Conservation (phyloP, 2,329 filamentous ascomycete species). For the Xylogone sp. region DNA sequence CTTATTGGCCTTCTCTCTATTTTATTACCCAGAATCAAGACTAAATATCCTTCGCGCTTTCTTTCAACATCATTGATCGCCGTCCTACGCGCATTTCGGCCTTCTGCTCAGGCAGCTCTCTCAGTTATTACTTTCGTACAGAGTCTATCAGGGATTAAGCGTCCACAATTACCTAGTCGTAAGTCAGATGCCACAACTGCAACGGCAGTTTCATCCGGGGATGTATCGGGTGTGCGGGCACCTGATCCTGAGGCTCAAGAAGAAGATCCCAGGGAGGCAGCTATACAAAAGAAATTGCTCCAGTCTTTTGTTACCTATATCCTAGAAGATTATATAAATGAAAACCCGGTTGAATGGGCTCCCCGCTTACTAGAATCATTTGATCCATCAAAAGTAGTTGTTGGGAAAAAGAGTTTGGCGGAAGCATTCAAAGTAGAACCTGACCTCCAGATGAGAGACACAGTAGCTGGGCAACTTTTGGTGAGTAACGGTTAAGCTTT, state of each 20-base stretch:
- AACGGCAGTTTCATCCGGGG: conserved; percentile 45
- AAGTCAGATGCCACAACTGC: conserved; percentile 53
- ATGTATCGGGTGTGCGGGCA: conserved; percentile 41
- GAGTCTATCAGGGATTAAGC: conserved; percentile 61
- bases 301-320: conserved; percentile 77
- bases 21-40: conserved; percentile 70
- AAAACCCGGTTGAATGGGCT: conserved; percentile 57
- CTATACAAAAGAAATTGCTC: conserved; percentile 60
- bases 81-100: conserved; percentile 63
- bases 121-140: conserved; percentile 69
- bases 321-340: conserved; percentile 68
- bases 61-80: conserved; percentile 73
- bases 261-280: conserved; percentile 55
- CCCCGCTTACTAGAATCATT: conserved; percentile 65
- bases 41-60: conserved; percentile 74
- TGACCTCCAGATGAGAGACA: conserved; percentile 56
- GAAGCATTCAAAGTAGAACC: conserved; percentile 63
- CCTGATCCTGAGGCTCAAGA: conserved; percentile 57
- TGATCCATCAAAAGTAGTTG: conserved; percentile 59
- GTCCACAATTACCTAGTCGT: conserved; percentile 58
- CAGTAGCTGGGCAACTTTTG: conserved; percentile 68
- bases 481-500: conserved; percentile 38
- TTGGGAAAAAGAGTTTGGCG: conserved; percentile 56
- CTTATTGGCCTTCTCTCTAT: conserved; percentile 70
- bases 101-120: conserved; percentile 62